Base-by-base conservation (phyloP, 2,329 filamentous ascomycete species). In the Fusarium proliferatum region DNA sequence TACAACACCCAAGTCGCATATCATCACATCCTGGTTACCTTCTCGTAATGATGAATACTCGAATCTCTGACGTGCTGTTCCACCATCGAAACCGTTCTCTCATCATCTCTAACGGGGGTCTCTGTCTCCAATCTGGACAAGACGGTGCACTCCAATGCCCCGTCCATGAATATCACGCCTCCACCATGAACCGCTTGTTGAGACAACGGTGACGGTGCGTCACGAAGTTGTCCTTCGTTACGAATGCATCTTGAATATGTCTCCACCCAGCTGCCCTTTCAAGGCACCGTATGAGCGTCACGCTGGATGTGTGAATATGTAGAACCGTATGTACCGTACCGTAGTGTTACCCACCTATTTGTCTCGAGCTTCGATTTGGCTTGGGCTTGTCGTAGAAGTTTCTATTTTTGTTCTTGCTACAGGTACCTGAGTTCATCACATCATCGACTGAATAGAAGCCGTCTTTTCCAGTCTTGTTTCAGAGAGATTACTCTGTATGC, bases 351-450 rank as follows among this genome's bases (percentile, higher is more conserved):
- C 75, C 71, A 71, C 71, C 67, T 62, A 41, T 57, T 55, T 42
- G 46, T 62, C 52, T 65, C 34, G n/a, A 57, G 61, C 62, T 72
- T 61, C 64, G 59, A 69, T 64, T 66, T 38, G 49, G 12, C 30
- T 63, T 45, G n/a, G 49, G 38, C 59, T 65, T 69, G 71, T 63
- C 64, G 61, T 72, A 36, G 66, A 71, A 53, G 64, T 72, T 77
- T 74, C 73, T 75, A 75, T 75, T 75, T 73, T 75, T 73, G 73
- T 62, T 30, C 49, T 39, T 61, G 30, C 49, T 53, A 41, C n/a
- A 43, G 42, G 38, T 45, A 51, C 26, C 26, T 41, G n/a, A 52
- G 42, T 46, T 60, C 42, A 51, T 63, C 55, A 30, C 52, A 39
- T 57, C 34, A 59, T 56, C 30, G 17, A 45, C 52, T 28, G 23